Conservation (phyloP, 768 basidiomycete species). For the Obba rivulosa region DNA sequence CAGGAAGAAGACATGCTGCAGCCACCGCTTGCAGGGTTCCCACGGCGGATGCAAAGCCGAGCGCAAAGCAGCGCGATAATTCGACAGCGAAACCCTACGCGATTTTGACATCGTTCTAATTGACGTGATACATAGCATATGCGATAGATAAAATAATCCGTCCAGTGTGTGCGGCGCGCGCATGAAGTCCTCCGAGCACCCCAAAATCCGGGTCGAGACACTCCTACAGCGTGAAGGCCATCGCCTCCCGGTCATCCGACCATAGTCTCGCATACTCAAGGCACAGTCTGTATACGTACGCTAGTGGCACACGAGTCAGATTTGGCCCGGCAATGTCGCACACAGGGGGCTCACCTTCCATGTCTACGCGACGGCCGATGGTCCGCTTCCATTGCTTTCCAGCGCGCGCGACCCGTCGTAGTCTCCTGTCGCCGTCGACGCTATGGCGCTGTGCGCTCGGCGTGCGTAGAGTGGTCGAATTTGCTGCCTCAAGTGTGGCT, state of each 20-base stretch:
- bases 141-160: background rate
- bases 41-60: too few species aligned
- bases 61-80: too few species aligned
- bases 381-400: constrained; percentile 92
- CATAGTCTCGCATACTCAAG: constrained; percentile 85
- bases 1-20: too few species aligned
- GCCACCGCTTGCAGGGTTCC: too few species aligned
- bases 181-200: background rate
- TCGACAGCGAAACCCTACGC: too few species aligned
- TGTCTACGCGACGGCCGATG: constrained; percentile 77
- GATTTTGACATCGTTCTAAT: background rate
- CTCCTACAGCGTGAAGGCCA: constrained; percentile 35
- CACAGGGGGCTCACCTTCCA: constrained; percentile 67
- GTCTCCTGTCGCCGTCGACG: constrained; percentile 61
- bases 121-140: background rate
- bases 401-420: constrained; percentile 80
- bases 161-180: background rate
- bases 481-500: constrained; percentile 48
- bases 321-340: background rate
- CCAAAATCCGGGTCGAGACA: background rate
- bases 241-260: constrained; percentile 78
- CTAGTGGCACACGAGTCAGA: constrained; percentile 34
- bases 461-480: constrained; percentile 37
- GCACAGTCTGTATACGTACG: constrained; percentile 82
- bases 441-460: constrained; percentile 31